These are phyloP conservation scores for Puccinia coronata DNA, from an alignment of 1,284 basidiomycete species.

Conservation along the genomic window DNA sequence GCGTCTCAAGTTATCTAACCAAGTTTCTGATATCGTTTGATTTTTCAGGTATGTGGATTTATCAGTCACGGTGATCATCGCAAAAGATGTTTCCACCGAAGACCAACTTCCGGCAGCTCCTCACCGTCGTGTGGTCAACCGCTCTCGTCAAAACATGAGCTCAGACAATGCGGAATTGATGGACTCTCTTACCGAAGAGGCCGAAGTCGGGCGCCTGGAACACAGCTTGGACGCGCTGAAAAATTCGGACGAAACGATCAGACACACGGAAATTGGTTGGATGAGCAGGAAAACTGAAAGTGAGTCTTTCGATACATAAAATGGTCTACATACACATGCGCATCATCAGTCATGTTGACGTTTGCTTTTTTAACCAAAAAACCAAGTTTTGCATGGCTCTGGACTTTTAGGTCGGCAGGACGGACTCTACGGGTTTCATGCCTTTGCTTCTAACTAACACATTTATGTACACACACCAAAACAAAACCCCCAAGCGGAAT, in stretches of 20 bases:
- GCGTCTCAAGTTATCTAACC: neutral
- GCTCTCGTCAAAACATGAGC: neutral
- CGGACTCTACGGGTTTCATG: slow-evolving; percentile 38
- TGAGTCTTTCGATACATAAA: neutral
- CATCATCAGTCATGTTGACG: neutral
- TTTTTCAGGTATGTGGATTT: slow-evolving; percentile 33
- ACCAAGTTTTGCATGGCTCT: slow-evolving; percentile 35
- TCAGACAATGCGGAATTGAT: neutral
- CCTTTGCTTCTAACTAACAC: slow-evolving; percentile 18
- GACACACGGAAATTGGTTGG: slow-evolving; percentile 38
- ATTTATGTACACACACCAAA: too few relatives aligned
- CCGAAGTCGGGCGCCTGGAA: neutral
- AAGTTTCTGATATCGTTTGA: neutral
- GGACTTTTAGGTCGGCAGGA: slow-evolving; percentile 37
- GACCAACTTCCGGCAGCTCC: neutral
- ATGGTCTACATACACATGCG: neutral
- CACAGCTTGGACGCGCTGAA: slow-evolving; percentile 18
- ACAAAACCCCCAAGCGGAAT: too few relatives aligned
- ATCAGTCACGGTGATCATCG: neutral
- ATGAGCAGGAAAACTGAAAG: slow-evolving; percentile 44
- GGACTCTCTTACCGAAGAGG: neutral
- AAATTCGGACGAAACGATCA: slow-evolving; percentile 14
- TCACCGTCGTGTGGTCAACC: neutral
- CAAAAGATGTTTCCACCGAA: neutral
- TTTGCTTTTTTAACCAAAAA: neutral